Evolutionary conservation across 495 filamentous ascomycete species (phyloP).

Genomic region (Schizothecium vesticola): DNA sequence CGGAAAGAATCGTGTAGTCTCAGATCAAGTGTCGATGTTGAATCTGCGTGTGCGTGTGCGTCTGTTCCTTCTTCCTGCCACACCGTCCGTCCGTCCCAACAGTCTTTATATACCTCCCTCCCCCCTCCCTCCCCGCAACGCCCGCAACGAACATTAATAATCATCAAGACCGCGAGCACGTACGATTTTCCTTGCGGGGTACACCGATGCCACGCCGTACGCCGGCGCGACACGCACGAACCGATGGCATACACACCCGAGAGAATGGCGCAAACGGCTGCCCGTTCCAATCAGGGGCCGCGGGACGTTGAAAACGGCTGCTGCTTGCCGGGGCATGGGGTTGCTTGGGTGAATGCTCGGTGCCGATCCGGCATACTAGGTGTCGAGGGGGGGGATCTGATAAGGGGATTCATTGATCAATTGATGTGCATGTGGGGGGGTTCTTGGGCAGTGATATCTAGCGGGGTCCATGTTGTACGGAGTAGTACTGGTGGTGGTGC

Average conservation of each 20-base stretch:
- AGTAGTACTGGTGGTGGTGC: neutral
- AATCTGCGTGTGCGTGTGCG: neutral
- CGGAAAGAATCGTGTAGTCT: neutral
- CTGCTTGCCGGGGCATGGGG: neutral
- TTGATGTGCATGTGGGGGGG: neutral
- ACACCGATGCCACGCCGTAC: neutral
- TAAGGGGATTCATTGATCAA: neutral
- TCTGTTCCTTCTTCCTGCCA: neutral
- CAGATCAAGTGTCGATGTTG: neutral
- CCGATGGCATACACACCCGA: constrained; percentile 18
- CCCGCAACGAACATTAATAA: neutral
- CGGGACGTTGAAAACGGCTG: neutral
- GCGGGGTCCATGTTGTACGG: neutral
- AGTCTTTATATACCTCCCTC: neutral
- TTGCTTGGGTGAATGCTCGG: neutral
- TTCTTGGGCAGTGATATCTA: neutral
- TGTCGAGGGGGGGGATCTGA: neutral
- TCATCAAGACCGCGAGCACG: neutral
- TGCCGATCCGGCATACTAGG: constrained; percentile 2
- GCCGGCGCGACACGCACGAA: neutral
- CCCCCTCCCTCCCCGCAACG: neutral
- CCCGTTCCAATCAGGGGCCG: constrained; percentile 12
- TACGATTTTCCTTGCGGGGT: constrained; percentile 10
- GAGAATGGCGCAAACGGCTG: constrained; percentile 16
- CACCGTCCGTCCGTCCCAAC: neutral